phyloP scores from a whole-genome alignment of 129 eudicot genomes.

The Tanacetum coccineum region DNA sequence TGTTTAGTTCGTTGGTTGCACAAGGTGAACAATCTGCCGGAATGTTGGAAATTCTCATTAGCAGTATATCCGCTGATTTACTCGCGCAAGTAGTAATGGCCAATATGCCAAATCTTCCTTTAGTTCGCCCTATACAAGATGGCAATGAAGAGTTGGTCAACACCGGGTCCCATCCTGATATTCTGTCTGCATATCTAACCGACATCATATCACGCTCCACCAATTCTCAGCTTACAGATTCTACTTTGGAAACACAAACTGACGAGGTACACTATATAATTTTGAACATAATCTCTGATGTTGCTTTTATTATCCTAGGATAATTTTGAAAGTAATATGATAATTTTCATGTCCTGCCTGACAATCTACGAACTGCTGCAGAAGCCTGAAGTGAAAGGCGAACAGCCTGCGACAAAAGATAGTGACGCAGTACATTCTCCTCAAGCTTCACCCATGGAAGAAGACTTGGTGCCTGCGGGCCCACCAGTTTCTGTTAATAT shows the following conservation, averaged over 20 bases:
- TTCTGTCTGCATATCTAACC: conserved; percentile 56
- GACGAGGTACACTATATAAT: conserved; percentile 30
- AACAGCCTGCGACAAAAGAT: conserved; percentile 27
- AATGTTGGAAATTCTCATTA: conserved; percentile 79
- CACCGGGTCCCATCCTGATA: conserved; percentile 34
- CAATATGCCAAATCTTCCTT: conserved; percentile 83
- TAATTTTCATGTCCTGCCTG: conserved; percentile 14
- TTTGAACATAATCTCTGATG: background rate
- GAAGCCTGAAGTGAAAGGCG: conserved; percentile 43
- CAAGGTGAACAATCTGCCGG: conserved; percentile 95
- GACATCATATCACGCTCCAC: conserved; percentile 45
- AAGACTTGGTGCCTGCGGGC: conserved; percentile 21
- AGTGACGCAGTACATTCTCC: conserved; percentile 28
- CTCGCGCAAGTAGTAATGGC: conserved; percentile 93
- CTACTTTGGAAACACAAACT: conserved; percentile 28
- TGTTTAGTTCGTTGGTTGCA: conserved; percentile 92
- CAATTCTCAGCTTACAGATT: conserved; percentile 28
- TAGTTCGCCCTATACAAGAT: conserved; percentile 47
- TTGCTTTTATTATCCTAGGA: background rate
- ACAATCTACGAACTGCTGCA: conserved; percentile 23
- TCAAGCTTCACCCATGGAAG: conserved; percentile 31
- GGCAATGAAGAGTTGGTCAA: conserved; percentile 35
- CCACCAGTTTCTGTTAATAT: conserved; percentile 38
- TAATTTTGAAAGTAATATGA: background rate
- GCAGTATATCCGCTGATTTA: conserved; percentile 87